These are phyloP conservation scores for Magnusiomyces paraingens DNA, from an alignment of 1,139 yeast species.

Conservation along the genomic window DNA sequence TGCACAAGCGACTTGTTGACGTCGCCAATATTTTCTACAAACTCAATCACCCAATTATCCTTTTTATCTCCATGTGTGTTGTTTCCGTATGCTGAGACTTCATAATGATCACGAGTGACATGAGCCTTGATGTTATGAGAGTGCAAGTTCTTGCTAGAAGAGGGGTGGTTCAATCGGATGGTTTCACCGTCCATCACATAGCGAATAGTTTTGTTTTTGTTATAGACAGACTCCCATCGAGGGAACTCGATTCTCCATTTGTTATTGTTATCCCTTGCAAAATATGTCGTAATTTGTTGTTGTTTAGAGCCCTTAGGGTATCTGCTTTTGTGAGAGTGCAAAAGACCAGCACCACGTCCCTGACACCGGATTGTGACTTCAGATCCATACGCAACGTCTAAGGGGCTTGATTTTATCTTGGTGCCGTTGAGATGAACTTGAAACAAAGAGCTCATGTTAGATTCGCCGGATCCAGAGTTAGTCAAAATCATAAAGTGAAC, in stretches of 20 bases:
- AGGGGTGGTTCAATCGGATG: conserved; percentile 71
- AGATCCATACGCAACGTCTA: conserved; percentile 81
- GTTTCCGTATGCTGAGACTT: conserved; percentile 94
- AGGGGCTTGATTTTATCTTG: conserved; percentile 76
- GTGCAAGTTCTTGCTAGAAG: conserved; percentile 87
- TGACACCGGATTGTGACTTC: conserved; percentile 76
- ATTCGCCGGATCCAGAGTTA: conserved; percentile 92
- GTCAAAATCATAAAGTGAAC: conserved; percentile 69
- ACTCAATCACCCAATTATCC: conserved; percentile 91
- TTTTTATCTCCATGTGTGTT: conserved; percentile 77
- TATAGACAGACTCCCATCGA: conserved; percentile 52
- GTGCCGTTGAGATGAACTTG: conserved; percentile 88
- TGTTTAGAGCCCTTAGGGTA: conserved; percentile 94
- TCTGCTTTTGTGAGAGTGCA: conserved; percentile 91
- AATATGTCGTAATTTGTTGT: conserved; percentile 92
- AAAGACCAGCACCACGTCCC: conserved; percentile 85
- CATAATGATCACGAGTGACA: conserved; percentile 58
- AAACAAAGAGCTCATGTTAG: conserved; percentile 93
- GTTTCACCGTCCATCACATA: conserved; percentile 64
- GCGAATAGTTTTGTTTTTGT: conserved; percentile 48
- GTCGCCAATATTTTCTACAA: conserved; percentile 65
- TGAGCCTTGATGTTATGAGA: conserved; percentile 83
- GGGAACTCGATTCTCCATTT: conserved; percentile 81
- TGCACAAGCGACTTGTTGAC: conserved; percentile 61
- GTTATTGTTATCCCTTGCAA: conserved; percentile 87